Evolutionary conservation across 169 alveolate genomes (phyloP), one percentile per base, ranked within the genome.

Genomic region (Plasmodium yoelii): DNA sequence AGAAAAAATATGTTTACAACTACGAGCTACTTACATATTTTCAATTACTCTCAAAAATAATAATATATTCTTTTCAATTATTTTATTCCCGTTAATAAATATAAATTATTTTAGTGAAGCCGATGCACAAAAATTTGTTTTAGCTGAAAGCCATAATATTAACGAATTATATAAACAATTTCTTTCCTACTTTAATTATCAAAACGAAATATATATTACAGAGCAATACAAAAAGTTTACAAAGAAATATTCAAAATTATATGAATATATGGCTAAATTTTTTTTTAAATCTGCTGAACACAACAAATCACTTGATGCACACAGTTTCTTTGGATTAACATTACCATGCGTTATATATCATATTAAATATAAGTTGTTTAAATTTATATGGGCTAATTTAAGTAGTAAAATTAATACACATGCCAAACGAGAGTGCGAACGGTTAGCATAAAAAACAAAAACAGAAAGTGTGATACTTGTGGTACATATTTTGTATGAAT

Each of bases 101-200:
- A 71, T 72, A 65, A 75, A 73, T 39, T 61, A 34, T 75, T 90
- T 80, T 67, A 90, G 65, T 63, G 92, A 68, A 42, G 44, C 2
- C 8, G 84, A 80, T 80, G 80, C 90, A 19, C 59, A 80, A 47
- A 67, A 67, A 13, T 80, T 80, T 67, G 55, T 80, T 1, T 53
- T 80, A 80, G 90, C 90, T 47, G 90, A 80, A 80, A 55, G 82
- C 18, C 53, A 80, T 53, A 61, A 80, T 44, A 80, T 80, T 53
- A 59, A 67, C 13, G 82, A 80, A 49, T 68, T 47, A 13, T 67
- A 80, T 42, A 60, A 24, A 10, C 65, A 80, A 55, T 80, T 80
- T 55, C 56, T 80, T 51, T 80, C 75, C 1, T 60, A 24, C 56
- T 80, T 80, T 67, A 53, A 64, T n/a, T 28, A 42, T 19, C 46